Base-by-base conservation (phyloP, 225 moss, liverwort and hornwort species). In the Sphagnum tenellum region DNA sequence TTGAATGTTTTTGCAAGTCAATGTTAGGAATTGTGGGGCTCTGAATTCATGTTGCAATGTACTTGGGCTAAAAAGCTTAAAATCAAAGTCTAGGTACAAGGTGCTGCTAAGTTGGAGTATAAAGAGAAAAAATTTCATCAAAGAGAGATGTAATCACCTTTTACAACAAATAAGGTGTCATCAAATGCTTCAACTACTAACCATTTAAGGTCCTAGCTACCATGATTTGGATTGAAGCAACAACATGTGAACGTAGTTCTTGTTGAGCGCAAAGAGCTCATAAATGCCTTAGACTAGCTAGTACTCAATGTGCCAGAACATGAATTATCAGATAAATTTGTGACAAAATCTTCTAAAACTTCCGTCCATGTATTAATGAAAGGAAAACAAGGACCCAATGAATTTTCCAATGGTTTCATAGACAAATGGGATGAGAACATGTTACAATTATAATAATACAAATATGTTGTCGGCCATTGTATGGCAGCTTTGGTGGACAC, bases 321-420 rank as follows among this genome's bases (percentile, higher is more conserved):
- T 57, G 88, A 91, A 64, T 55, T 91, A 60, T 88, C 90, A 49
- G 61, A 67, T 3, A 91, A 71, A 68, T 91, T 88, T 72, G 85
- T 88, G n/a, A 82, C 88, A 44, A 85, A 81, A 69, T 77, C 90
- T 73, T 91, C 88, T 12, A 88, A 88, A 69, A 76, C 85, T 63
- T 91, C 90, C 55, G 88, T 91, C 46, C 90, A 91, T 70, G 90
- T 91, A 66, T 74, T 91, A 77, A 88, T 91, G 53, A 81, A 86
- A 55, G 83, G 77, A 7, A 83, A 76, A 63, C 77, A 69, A 68
- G 70, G 60, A 9, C 60, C 57, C 46, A 48, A 61, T 65, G 29
- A 1, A 64, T 61, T 68, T 57, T 60, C 73, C 8, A 64, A 48
- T 12, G 51, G 63, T 61, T 64, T 50, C 61, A 70, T 64, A 64